Evolutionary conservation across 2,329 filamentous ascomycete genomes (phyloP).

Genomic region (Trichoderma brevicompactum): DNA sequence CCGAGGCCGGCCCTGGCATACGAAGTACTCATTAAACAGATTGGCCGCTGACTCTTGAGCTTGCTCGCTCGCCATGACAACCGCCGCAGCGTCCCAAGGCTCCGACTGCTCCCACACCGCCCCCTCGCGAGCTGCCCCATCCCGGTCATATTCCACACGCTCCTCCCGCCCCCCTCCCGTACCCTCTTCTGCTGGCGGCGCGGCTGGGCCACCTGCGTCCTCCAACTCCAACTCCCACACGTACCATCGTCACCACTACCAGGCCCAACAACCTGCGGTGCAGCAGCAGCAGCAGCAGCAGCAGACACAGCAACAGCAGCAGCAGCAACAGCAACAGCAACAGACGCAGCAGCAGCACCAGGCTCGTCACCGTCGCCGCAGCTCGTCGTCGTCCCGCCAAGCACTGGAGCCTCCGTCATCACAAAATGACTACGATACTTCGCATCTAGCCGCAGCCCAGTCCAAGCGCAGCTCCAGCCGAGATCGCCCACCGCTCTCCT

Average conservation of each 20-base stretch:
- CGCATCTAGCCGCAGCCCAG: constrained; percentile 64
- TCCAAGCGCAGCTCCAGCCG: constrained; percentile 67
- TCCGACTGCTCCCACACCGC: constrained; percentile 34
- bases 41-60: constrained; percentile 15
- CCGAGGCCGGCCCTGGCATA: constrained; percentile 8
- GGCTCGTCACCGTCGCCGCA: constrained; percentile 46
- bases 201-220: constrained; percentile 31
- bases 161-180: constrained; percentile 37
- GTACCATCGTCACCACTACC: constrained; percentile 24
- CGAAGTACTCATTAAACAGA: constrained; percentile 8
- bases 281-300: constrained; percentile 1
- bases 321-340: constrained; percentile 29
- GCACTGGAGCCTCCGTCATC: constrained; percentile 51
- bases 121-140: constrained; percentile 38
- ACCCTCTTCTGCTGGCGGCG: constrained; percentile 32
- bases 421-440: constrained; percentile 75
- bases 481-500: constrained; percentile 55
- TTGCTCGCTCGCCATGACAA: constrained; percentile 39
- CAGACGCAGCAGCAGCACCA: constrained; percentile 36
- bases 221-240: constrained; percentile 32
- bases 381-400: constrained; percentile 50
- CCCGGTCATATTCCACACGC: constrained; percentile 44
- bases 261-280: background rate
- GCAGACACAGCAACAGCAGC: constrained; percentile 1
- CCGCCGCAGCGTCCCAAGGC: constrained; percentile 33